A percentile compares a stretch with the other conserved stretches of the same genome.
These are phyloP conservation scores for Auricularia sp. DNA, from an alignment of 768 basidiomycete genomes.

Conservation along the genomic window DNA sequence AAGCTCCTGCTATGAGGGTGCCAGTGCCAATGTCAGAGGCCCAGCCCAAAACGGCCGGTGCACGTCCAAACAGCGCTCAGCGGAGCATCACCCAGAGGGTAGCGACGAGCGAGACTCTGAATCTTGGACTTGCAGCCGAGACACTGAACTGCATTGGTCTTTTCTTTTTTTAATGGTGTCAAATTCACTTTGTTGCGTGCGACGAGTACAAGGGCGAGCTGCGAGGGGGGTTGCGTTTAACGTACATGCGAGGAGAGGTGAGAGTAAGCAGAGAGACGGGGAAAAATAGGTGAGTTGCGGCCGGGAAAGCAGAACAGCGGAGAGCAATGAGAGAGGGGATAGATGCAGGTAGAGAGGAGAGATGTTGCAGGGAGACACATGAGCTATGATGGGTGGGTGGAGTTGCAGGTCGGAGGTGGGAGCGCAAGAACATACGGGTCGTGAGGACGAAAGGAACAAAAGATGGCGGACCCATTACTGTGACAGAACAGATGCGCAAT, in stretches of 20 bases:
- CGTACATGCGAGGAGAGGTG: not conserved
- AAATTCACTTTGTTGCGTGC: too few relatives aligned
- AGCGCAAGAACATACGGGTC: too few relatives aligned
- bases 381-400: not conserved
- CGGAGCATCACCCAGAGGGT: too few relatives aligned
- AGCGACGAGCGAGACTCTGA: too few relatives aligned
- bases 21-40: too few relatives aligned
- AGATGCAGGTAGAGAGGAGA: not conserved
- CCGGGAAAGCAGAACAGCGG: not conserved
- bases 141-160: too few relatives aligned
- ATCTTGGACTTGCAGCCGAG: too few relatives aligned
- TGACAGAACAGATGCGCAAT: not conserved
- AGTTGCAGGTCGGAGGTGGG: not conserved
- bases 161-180: too few relatives aligned
- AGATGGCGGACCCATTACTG: slow-evolving; percentile 1
- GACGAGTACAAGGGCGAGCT: not conserved
- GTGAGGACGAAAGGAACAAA: not conserved
- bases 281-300: not conserved
- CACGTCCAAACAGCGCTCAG: too few relatives aligned
- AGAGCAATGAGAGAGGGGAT: slow-evolving; percentile 1
- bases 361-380: too few relatives aligned
- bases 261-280: not conserved
- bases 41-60: too few relatives aligned
- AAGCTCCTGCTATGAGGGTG: too few relatives aligned
- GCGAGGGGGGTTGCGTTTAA: slow-evolving; percentile 1